Percentiles rank a stretch among this genome's conserved stretches.
phyloP scores from a whole-genome alignment of 371 early-diverging fungal species.

The Encephalitozoon cuniculi region DNA sequence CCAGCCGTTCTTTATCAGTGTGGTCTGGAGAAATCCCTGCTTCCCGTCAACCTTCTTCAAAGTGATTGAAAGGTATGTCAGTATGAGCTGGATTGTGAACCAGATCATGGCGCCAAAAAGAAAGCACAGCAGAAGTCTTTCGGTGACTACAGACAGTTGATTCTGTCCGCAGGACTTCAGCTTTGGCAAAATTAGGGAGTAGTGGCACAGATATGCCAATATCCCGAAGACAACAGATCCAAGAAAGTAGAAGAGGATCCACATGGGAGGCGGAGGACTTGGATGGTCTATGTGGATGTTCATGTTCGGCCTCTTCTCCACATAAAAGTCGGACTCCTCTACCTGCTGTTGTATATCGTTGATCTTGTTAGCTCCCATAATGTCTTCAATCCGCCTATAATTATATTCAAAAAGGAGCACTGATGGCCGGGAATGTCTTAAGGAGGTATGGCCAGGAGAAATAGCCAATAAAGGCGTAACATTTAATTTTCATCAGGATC shows the following conservation, averaged over 20 bases:
- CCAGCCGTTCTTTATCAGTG: not conserved
- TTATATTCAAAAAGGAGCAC: not conserved
- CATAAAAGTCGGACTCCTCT: not conserved
- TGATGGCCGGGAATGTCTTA: not conserved
- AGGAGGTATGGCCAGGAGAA: too few relatives aligned
- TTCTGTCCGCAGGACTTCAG: not conserved
- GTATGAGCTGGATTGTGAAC: not conserved
- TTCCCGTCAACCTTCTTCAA: not conserved
- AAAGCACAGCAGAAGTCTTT: not conserved
- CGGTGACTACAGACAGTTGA: not conserved
- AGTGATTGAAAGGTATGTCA: not conserved
- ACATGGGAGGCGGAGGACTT: not conserved
- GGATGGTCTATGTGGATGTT: not conserved
- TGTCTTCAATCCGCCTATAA: too few relatives aligned
- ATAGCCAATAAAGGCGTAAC: not conserved
- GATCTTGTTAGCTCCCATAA: not conserved
- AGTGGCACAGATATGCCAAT: not conserved
- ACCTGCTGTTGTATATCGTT: not conserved
- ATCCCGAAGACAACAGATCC: not conserved
- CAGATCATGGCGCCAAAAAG: not conserved
- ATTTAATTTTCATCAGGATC: conserved; percentile 20
- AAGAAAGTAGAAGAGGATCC: not conserved
- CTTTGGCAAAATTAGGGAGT: not conserved
- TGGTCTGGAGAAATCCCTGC: not conserved
- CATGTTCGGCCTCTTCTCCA: not conserved